Evolutionary conservation across 2,329 filamentous ascomycete genomes (phyloP).

Genomic region (Ophiosphaerella herpotricha): DNA sequence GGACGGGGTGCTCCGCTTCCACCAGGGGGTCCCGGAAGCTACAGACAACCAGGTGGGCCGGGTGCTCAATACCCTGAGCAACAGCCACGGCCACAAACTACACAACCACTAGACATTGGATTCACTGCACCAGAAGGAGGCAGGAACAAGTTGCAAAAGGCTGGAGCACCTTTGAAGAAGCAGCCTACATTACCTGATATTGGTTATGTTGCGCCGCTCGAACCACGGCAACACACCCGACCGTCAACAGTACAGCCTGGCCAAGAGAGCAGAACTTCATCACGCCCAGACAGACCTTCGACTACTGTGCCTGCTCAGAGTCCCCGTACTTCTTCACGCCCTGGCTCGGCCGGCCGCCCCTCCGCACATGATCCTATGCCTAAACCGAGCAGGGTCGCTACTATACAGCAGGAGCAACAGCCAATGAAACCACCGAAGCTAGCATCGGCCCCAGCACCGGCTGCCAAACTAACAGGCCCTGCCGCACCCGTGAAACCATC

Average conservation of each 20-base stretch:
- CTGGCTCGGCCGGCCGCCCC: slow-evolving; percentile 38
- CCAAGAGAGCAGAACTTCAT: slow-evolving; percentile 37
- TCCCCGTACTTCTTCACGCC: slow-evolving; percentile 25
- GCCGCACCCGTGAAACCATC: slow-evolving; percentile 35
- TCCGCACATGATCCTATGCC: slow-evolving; percentile 30
- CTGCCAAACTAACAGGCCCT: slow-evolving; percentile 26
- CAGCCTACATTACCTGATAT: slow-evolving; percentile 42
- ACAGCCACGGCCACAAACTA: slow-evolving; percentile 45
- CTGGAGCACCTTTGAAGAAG: slow-evolving; percentile 36
- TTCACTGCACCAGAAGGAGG: slow-evolving; percentile 50
- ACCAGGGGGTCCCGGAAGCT: slow-evolving; percentile 37
- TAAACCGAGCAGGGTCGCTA: slow-evolving; percentile 28
- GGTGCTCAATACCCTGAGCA: slow-evolving; percentile 43
- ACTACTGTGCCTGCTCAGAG: slow-evolving; percentile 24
- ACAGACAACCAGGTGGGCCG: slow-evolving; percentile 46
- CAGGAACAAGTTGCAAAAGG: slow-evolving; percentile 50
- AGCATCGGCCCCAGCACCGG: slow-evolving; percentile 17
- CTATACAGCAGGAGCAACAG: slow-evolving; percentile 27
- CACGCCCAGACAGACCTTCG: slow-evolving; percentile 30
- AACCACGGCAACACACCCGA: slow-evolving; percentile 41
- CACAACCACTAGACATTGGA: slow-evolving; percentile 48
- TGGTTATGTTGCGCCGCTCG: slow-evolving; percentile 44
- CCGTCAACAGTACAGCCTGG: slow-evolving; percentile 42
- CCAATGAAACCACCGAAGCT: slow-evolving; percentile 15
- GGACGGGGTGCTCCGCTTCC: slow-evolving; percentile 36